Evolutionary conservation across 2,329 filamentous ascomycete species (phyloP).

Genomic region (Ophiostoma quercus): DNA sequence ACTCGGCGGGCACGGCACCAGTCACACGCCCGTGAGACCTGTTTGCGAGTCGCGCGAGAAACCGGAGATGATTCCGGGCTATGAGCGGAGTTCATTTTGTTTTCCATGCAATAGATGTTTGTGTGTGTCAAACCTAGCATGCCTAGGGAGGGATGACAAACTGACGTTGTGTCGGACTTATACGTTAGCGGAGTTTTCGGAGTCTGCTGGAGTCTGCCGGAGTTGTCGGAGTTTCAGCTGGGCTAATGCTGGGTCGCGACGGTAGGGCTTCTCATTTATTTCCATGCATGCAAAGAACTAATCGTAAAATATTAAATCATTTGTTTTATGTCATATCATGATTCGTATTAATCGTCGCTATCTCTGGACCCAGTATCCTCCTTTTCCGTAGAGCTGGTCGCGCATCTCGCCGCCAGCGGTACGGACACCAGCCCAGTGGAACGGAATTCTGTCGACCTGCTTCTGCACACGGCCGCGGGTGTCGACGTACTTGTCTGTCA

Average conservation of each 20-base stretch:
- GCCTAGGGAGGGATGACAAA: background rate
- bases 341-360: background rate
- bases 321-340: background rate
- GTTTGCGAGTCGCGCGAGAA: conserved; percentile 14
- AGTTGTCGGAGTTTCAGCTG: background rate
- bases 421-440: conserved; percentile 56
- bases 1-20: conserved; percentile 19
- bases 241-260: too few species aligned
- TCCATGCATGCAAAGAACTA: background rate
- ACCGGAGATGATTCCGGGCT: background rate
- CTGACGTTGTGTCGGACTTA: background rate
- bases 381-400: conserved; percentile 47
- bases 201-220: background rate
- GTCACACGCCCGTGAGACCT: conserved; percentile 23
- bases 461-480: conserved; percentile 48
- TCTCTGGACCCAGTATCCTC: conserved; percentile 44
- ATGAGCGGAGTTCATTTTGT: background rate
- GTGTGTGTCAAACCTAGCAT: background rate
- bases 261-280: background rate
- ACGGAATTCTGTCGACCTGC: conserved; percentile 52
- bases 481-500: conserved; percentile 45
- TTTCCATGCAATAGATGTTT: background rate
- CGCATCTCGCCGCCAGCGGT: conserved; percentile 43
- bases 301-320: background rate
- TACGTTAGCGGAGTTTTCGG: conserved; percentile 3